Conservation (phyloP, 352 stramenopile species). For the Phytophthora palmivora region DNA sequence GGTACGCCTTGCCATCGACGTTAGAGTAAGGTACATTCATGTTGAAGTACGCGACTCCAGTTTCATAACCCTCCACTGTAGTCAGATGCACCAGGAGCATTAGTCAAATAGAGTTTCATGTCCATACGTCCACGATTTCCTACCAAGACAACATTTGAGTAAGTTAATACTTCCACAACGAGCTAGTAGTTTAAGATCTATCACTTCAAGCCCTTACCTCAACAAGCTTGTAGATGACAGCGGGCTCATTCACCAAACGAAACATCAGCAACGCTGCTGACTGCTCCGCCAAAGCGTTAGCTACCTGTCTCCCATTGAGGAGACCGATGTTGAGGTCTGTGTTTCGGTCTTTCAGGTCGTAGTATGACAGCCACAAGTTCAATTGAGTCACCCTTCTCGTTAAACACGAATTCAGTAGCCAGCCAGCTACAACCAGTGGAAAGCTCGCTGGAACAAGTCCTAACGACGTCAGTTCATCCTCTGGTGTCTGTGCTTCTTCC, state of each 20-base stretch:
- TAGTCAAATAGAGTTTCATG: conserved; percentile 87
- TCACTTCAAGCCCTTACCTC: no score
- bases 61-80: conserved; percentile 87
- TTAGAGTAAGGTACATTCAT: conserved; percentile 91
- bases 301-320: conserved; percentile 79
- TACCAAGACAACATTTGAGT: conserved; percentile 14
- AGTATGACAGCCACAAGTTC: no score
- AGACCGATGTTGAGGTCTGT: conserved; percentile 90
- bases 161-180: no score
- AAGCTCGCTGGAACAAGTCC: no score
- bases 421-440: no score
- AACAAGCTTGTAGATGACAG: conserved; percentile 73
- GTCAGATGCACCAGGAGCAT: conserved; percentile 81
- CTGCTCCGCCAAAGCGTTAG: conserved; percentile 85
- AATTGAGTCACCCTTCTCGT: conserved; percentile 83
- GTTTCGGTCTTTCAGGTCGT: conserved; percentile 82
- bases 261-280: conserved; percentile 92
- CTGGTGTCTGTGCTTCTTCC: no score
- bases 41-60: conserved; percentile 88
- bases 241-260: conserved; percentile 75
- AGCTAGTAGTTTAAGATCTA: no score
- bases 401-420: no score
- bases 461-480: no score
- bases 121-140: conserved; percentile 72
- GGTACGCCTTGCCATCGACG: conserved; percentile 80